phyloP scores from a whole-genome alignment of 441 rosid genomes.

The Jatropha podagrica region DNA sequence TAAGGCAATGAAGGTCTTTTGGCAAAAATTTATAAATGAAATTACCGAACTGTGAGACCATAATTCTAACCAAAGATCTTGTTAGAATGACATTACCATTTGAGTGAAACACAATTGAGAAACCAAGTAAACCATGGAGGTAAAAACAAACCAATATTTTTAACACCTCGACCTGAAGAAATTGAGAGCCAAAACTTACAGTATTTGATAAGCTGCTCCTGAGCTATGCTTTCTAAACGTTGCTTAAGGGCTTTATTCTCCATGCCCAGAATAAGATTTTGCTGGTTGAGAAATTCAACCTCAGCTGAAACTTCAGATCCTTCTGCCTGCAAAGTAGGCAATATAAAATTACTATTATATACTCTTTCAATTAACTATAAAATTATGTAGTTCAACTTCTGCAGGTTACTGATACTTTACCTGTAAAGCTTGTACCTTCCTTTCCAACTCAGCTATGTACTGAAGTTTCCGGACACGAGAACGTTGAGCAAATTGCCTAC shows the following conservation, averaged over 20 bases:
- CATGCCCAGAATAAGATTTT: constrained; percentile 86
- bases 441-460: constrained; percentile 98
- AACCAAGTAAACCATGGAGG: constrained; percentile 9
- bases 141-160: background rate
- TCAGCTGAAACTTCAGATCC: constrained; percentile 93
- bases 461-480: constrained; percentile 98
- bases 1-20: background rate
- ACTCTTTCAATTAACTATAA: constrained; percentile 9
- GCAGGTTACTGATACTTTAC: constrained; percentile 31
- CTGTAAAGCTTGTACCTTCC: constrained; percentile 96
- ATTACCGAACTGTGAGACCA: background rate
- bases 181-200: constrained; percentile 46
- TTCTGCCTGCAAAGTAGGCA: constrained; percentile 60
- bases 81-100: background rate
- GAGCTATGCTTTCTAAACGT: constrained; percentile 81
- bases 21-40: background rate
- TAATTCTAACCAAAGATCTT: background rate
- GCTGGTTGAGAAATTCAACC: constrained; percentile 94
- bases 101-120: background rate
- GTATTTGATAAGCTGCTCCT: constrained; percentile 84
- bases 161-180: constrained; percentile 14
- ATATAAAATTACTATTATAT: constrained; percentile 7
- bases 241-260: constrained; percentile 98
- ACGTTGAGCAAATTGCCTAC: constrained; percentile 99
- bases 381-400: constrained; percentile 14